Evolutionary conservation across 805 yeast species (phyloP).

Genomic region (Jamesozyma gamospora): DNA sequence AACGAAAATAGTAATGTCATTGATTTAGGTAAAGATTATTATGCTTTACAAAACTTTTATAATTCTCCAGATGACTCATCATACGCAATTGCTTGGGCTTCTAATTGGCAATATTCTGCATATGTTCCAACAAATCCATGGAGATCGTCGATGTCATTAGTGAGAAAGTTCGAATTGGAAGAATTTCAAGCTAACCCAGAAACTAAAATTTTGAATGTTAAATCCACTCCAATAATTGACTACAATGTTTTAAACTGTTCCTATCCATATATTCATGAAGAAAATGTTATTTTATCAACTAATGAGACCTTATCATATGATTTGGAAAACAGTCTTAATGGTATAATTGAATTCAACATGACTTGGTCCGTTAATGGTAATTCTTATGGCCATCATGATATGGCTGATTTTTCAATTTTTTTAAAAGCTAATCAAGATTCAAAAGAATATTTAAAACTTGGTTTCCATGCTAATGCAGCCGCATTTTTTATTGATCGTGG

Average conservation of each 20-base stretch:
- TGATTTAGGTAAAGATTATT: constrained; percentile 2
- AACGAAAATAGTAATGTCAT: neutral
- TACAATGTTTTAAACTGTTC: neutral
- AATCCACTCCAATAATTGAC: neutral
- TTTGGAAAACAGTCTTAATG: neutral
- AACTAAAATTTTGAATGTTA: neutral
- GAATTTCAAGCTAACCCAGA: constrained; percentile 1
- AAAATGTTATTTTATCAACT: neutral
- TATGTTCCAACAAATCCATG: constrained; percentile 2
- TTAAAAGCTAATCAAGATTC: neutral
- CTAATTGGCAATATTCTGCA: constrained; percentile 1
- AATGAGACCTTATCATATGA: neutral
- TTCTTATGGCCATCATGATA: neutral
- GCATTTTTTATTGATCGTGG: constrained; percentile 2
- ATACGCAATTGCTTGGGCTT: constrained; percentile 1
- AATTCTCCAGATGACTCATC: neutral
- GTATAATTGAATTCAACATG: neutral
- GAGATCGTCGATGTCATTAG: constrained; percentile 2
- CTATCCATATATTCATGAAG: neutral
- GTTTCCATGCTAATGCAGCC: neutral
- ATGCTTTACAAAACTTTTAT: constrained; percentile 1
- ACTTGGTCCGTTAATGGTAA: neutral
- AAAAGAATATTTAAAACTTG: neutral
- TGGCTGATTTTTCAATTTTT: neutral
- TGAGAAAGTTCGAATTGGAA: constrained; percentile 1